Evolutionary conservation across 768 basidiomycete species (phyloP).

Genomic region (Exsudoporus frostii): DNA sequence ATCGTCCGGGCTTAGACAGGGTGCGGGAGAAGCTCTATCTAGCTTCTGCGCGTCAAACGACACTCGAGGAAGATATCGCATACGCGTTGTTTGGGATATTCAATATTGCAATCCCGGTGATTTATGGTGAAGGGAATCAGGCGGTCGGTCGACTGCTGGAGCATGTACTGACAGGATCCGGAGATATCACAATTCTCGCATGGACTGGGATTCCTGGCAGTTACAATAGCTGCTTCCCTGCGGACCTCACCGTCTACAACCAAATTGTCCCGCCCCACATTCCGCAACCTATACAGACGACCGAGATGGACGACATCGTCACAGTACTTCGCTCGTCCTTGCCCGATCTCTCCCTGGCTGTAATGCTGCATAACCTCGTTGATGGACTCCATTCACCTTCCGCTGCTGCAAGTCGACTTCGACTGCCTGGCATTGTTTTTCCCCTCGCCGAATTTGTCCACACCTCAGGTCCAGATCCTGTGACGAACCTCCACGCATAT

Average conservation of each 20-base stretch:
- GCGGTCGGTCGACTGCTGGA: constrained; percentile 15
- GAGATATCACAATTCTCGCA: constrained; percentile 10
- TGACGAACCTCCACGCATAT: background rate
- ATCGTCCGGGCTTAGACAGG: constrained; percentile 6
- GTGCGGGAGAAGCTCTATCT: constrained; percentile 19
- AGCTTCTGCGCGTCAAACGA: constrained; percentile 10
- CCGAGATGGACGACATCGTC: background rate
- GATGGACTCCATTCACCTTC: background rate
- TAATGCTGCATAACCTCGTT: background rate
- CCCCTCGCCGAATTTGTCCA: background rate
- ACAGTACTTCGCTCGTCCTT: background rate
- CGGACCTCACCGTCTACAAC: constrained; percentile 1
- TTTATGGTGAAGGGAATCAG: constrained; percentile 11
- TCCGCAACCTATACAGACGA: background rate
- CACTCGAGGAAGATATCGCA: constrained; percentile 5
- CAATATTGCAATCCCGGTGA: constrained; percentile 3
- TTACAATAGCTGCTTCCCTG: constrained; percentile 8
- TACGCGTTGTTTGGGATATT: constrained; percentile 18
- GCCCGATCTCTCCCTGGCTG: background rate
- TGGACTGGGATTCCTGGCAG: constrained; percentile 17
- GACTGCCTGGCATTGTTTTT: constrained; percentile 7
- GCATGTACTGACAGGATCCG: constrained; percentile 10
- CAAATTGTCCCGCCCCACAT: background rate
- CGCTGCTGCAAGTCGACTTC: background rate
- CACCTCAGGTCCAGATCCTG: background rate